Conservation (phyloP, 345 rosid genomes). For the Rhodomyrtus tomentosa region DNA sequence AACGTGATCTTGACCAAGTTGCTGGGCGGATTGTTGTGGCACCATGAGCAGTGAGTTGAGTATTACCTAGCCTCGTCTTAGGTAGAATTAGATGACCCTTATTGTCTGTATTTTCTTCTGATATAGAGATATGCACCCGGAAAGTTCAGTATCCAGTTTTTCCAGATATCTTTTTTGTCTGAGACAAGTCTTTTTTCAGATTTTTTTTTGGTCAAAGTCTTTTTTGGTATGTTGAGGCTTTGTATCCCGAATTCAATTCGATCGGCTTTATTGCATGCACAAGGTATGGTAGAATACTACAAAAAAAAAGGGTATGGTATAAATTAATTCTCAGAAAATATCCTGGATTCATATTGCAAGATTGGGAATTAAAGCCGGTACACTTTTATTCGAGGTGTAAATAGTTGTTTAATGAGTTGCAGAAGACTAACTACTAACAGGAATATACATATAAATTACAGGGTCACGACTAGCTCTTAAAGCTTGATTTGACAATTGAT, state of each 20-base stretch:
- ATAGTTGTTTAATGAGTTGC: too few species aligned
- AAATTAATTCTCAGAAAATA: too few species aligned
- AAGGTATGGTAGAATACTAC: too few species aligned
- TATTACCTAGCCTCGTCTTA: not conserved
- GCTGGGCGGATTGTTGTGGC: slow-evolving; percentile 62
- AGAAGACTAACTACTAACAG: too few species aligned
- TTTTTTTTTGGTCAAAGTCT: too few species aligned
- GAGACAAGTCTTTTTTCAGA: not conserved
- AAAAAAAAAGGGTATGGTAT: too few species aligned
- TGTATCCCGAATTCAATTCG: not conserved
- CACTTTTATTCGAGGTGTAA: too few species aligned
- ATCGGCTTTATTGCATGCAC: not conserved
- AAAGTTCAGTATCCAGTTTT: not conserved
- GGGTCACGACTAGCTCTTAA: not conserved
- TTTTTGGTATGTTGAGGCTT: not conserved
- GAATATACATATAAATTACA: not conserved
- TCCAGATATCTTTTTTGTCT: not conserved
- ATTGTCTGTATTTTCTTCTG: not conserved
- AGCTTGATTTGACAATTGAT: not conserved
- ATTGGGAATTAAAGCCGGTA: too few species aligned
- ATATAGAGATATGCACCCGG: not conserved
- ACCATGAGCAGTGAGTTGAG: not conserved
- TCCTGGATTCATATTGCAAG: too few species aligned
- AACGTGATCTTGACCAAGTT: slow-evolving; percentile 86
- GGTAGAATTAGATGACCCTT: not conserved